phyloP scores from a whole-genome alignment of 176 grass and related monocot species.

The Microstegium vimineum region DNA sequence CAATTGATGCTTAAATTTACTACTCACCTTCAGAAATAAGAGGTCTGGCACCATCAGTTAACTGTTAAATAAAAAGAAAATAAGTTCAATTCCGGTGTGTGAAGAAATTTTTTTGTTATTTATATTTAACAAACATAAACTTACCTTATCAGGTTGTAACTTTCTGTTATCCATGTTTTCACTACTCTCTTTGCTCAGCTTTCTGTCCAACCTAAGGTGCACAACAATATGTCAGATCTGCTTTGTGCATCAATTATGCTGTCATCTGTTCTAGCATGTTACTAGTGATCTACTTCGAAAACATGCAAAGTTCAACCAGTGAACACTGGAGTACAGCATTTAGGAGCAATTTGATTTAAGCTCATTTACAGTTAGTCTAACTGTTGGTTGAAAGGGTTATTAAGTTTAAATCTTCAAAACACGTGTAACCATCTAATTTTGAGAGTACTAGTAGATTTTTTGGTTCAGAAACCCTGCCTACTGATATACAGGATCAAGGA shows the following conservation, averaged over 20 bases:
- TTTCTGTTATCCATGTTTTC: conserved; percentile 20
- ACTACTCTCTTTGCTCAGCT: conserved; percentile 33
- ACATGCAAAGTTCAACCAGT: not conserved
- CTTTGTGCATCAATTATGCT: not conserved
- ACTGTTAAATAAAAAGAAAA: conserved; percentile 12
- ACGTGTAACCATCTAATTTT: not conserved
- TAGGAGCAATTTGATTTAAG: not conserved
- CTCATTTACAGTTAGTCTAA: not conserved
- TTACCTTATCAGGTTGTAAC: conserved; percentile 33
- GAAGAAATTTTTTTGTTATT: not conserved
- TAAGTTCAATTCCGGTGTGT: not conserved
- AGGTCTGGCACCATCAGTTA: conserved; percentile 11
- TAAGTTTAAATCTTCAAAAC: not conserved
- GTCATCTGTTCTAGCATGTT: not conserved
- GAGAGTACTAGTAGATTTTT: not conserved
- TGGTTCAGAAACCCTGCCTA: not conserved
- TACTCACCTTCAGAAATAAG: conserved; percentile 48
- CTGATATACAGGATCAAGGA: not conserved
- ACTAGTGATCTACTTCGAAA: not conserved
- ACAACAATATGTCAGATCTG: not conserved
- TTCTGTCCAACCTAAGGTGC: conserved; percentile 41
- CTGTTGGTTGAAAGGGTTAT: not conserved
- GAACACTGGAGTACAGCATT: not conserved
- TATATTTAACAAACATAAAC: not conserved
- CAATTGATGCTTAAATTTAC: conserved; percentile 9